A percentile compares a stretch with the other conserved stretches of the same genome.
These are phyloP conservation scores for Penicillium expansum DNA, from an alignment of 2,329 filamentous ascomycete species.

Conservation along the genomic window DNA sequence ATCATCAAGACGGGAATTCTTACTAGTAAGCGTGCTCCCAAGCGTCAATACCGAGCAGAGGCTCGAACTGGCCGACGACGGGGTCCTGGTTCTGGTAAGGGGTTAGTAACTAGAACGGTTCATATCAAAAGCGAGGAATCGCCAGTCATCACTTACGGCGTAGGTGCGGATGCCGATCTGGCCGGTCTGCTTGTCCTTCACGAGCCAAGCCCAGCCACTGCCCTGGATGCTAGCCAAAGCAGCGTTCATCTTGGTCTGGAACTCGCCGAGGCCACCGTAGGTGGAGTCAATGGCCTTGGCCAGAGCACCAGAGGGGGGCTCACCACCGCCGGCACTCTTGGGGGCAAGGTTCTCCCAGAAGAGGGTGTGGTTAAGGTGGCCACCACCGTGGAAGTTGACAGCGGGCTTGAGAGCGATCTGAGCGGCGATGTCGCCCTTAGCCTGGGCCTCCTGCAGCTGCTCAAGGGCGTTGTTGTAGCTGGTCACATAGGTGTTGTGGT, in stretches of 20 bases:
- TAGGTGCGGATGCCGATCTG: slow-evolving; percentile 61
- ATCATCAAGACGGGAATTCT: slow-evolving; percentile 24
- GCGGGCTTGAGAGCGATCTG: slow-evolving; percentile 59
- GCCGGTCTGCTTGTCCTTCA: slow-evolving; percentile 61
- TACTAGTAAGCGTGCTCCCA: slow-evolving; percentile 95
- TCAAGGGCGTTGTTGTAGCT: slow-evolving; percentile 78
- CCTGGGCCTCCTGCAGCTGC: slow-evolving; percentile 61
- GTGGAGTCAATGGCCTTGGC: slow-evolving; percentile 57
- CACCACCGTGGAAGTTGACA: slow-evolving; percentile 65
- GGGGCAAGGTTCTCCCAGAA: slow-evolving; percentile 69
- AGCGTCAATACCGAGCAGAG: slow-evolving; percentile 84
- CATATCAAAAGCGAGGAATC: neutral
- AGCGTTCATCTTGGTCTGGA: slow-evolving; percentile 64
- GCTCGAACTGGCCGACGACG: slow-evolving; percentile 76
- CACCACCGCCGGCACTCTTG: slow-evolving; percentile 60
- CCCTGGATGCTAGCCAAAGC: slow-evolving; percentile 65
- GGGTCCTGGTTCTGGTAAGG: slow-evolving; percentile 72
- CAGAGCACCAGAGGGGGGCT: slow-evolving; percentile 59
- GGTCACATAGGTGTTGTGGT: slow-evolving; percentile 92
- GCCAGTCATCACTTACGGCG: slow-evolving; percentile 46
- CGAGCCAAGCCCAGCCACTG: slow-evolving; percentile 63
- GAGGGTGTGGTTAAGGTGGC: slow-evolving; percentile 62
- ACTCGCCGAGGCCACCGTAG: slow-evolving; percentile 57
- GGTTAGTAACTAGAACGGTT: slow-evolving; percentile 5
- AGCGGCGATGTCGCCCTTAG: slow-evolving; percentile 53